Base-by-base conservation (phyloP, 495 filamentous ascomycete genomes). In the Penicillium canariense region DNA sequence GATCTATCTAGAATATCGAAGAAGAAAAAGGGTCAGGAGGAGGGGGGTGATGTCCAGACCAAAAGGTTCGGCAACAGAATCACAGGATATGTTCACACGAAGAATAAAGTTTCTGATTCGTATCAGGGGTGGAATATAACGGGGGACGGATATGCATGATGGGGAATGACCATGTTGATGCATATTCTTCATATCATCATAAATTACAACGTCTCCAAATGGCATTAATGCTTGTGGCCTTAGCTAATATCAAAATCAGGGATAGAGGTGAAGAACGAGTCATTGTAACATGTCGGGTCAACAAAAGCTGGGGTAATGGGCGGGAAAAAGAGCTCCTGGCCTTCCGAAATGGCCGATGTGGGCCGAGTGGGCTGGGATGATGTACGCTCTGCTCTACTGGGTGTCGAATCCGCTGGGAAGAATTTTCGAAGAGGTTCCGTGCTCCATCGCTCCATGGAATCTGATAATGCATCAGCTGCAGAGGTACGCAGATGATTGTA, bases 211-310 rank as follows among this genome's bases (percentile, higher is more conserved):
- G n/a, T n/a, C n/a, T n/a, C n/a, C n/a, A n/a, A n/a, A n/a, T n/a
- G n/a, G n/a, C n/a, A n/a, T n/a, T n/a, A n/a, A n/a, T n/a, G n/a
- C n/a, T n/a, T n/a, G n/a, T n/a, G n/a, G n/a, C n/a, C n/a, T 32
- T 47, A 66, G 38, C 50, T 60, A 17, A 69, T 59, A 45, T 69
- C 63, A 51, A 69, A 68, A 28, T 66, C 67, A 2, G 69, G 52
- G 43, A 72, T 55, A 5, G 57, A 47, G 3, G 55, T 65, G 38
- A 72, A 68, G 40, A 72, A 68, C 4, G 65, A 64, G 25, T 68
- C 62, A 27, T 67, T 69, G 45, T 65, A 66, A 25, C 69, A 72
- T 3, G 69, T 72, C 17, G 69, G 69, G 54, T 72, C 69, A 15
- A 72, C 58, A 40, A 68, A 72, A 5, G 56, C 58, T 2, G 67